Base-by-base conservation (phyloP, 768 basidiomycete species). In the Lentinula boryana region DNA sequence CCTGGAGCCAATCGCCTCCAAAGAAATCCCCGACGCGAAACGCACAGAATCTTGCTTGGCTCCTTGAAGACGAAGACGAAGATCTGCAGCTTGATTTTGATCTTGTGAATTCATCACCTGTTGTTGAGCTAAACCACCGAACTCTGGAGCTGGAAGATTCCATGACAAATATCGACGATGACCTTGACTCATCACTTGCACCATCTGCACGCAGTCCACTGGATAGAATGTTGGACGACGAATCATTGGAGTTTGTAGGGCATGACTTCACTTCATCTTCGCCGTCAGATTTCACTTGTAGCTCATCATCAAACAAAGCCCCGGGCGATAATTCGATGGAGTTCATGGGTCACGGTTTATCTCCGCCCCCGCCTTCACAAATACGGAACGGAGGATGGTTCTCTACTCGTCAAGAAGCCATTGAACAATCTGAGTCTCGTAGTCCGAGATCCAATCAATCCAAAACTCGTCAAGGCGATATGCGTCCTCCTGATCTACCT, bases 61-160 rank as follows among this genome's bases (percentile, higher is more conserved):
- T 90, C 21, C 69, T 89, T 9, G 85, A 82, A 41, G 77, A 84
- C 21, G 58, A 60, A 27, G 86, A 85, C 60, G 86, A 88, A 56
- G 86, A 79, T n/a, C 76, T 87, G 49, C 76, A 48, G 21, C 46
- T 75, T 9, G 74, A 77, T 48, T 73, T 86, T 63, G 76, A 78
- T 60, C 80, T 86, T 41, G 53, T 82, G n/a, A 73, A 75, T 54
- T 85, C 85, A 21, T 78, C 85, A 3, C 84, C 84, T 8, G 44
- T 69, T 31, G 13, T 62, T 56, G 43, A 41, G 16, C 21, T 4
- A 40, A 38, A 10, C 4, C 53, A 38, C 15, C 10, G 18, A 23
- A 7, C 38, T 40, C 12, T 6, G 13, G 55, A 44, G 12, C 23
- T 9, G 40, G 21, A 55, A 3, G 18, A 55, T 16, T 55, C 36